Evolutionary conservation across 371 early-diverging fungal genomes (phyloP).

Genomic region (Actinomortierella ambigua): DNA sequence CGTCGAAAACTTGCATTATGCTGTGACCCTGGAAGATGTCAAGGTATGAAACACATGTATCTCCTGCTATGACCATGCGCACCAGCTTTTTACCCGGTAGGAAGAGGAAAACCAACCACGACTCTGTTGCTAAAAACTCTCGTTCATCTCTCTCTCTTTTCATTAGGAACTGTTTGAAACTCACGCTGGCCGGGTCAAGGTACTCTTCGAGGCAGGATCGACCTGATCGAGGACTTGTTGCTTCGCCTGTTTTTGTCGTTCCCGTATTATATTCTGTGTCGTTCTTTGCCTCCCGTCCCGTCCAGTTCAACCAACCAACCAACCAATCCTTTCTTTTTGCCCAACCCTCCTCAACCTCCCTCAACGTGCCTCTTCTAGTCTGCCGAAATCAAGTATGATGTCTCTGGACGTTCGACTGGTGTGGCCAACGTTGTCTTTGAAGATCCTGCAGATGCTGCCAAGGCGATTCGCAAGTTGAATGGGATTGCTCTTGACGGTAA

Average conservation of each 20-base stretch:
- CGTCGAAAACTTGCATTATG: conserved; percentile 68
- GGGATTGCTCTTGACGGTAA: conserved; percentile 69
- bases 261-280: background rate
- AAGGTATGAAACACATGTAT: conserved; percentile 51
- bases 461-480: conserved; percentile 59
- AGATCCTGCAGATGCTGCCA: conserved; percentile 54
- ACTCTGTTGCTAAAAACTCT: background rate
- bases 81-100: too few relatives aligned
- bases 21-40: conserved; percentile 70
- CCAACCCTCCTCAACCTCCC: too few relatives aligned
- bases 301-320: background rate
- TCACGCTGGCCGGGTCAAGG: conserved; percentile 46
- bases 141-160: background rate
- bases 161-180: conserved; percentile 37
- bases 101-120: background rate
- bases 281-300: background rate
- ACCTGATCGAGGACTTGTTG: background rate
- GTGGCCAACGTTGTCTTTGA: conserved; percentile 65
- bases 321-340: too few relatives aligned
- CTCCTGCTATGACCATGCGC: background rate
- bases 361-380: conserved; percentile 13
- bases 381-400: conserved; percentile 55
- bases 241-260: background rate
- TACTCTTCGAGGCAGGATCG: conserved; percentile 7
- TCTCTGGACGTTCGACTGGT: conserved; percentile 66